Base-by-base conservation (phyloP, 2,329 filamentous ascomycete genomes). In the Ophiostoma tasmaniense region DNA sequence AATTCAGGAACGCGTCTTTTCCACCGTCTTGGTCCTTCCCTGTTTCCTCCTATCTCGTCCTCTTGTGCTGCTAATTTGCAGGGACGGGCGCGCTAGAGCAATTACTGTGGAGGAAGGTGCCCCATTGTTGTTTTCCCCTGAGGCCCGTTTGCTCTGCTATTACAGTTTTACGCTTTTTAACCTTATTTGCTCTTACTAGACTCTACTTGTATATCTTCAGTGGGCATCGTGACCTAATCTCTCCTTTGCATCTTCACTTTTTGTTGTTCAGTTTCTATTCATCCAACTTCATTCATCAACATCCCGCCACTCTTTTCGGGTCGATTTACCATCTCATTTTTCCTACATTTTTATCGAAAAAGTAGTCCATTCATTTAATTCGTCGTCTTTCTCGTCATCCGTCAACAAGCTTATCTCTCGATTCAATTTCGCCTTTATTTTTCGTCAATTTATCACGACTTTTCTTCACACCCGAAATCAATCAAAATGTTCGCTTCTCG, bases 231-330 rank as follows among this genome's bases (percentile, higher is more conserved):
- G 25, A 28, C 20, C 4, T 64, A 25, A 25, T 64, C 61, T 35
- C 61, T 64, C 61, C 22, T 37, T 37, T 64, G 6, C 33, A n/a
- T 35, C 37, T 42, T 45, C 35, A 28, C n/a, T 35, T 17, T 10
- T 65, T 65, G 6, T 25, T 17, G 39, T 42, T 42, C 39, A 42
- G 17, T 13, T 65, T 65, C 62, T 42, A 45, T 2, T 42, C 42
- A 17, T 45, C n/a, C 42, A 45, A 45, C 42, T 65, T 65, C 64
- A 22, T 45, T 45, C 33, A 28, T 65, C 64, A 10, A 20, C n/a
- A 35, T 22, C 35, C 64, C 64, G 64, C 64, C 64, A 65, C 22
- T 65, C 64, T 30, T 65, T 65, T 65, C 64, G 64, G 64, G 22
- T 22, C 11, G 25, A 7, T 25, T 35, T n/a, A 35, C 22, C n/a